Conservation (phyloP, 768 basidiomycete species). For the Trametes meyenii region DNA sequence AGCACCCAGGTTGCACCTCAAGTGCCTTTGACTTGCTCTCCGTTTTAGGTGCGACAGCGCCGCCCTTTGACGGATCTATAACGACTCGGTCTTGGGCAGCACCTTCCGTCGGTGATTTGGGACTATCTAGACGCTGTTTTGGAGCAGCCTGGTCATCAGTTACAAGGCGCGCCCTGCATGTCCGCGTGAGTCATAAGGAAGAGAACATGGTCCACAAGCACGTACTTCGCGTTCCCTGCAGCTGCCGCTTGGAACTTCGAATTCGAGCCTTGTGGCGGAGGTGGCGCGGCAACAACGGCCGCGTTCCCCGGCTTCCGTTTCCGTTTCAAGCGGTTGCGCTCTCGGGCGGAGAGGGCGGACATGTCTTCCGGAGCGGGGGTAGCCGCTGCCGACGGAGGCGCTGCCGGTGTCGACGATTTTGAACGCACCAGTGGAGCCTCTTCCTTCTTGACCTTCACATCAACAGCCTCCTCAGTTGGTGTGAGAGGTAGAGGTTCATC, state of each 20-base stretch:
- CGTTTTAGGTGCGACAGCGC: constrained; percentile 78
- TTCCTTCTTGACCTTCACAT: constrained; percentile 30
- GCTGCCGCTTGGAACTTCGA: constrained; percentile 66
- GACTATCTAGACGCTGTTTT: constrained; percentile 60
- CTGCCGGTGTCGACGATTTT: constrained; percentile 46
- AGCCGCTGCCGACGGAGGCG: constrained; percentile 28
- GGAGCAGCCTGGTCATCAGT: constrained; percentile 54
- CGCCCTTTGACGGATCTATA: constrained; percentile 82
- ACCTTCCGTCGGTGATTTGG: constrained; percentile 45
- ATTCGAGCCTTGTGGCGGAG: constrained; percentile 58
- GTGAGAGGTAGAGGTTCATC: constrained; percentile 40
- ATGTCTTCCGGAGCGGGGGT: constrained; percentile 56
- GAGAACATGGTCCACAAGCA: constrained; percentile 41
- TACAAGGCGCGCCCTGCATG: constrained; percentile 66
- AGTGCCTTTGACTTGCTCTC: constrained; percentile 78
- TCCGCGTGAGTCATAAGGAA: not conserved
- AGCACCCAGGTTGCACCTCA: constrained; percentile 71
- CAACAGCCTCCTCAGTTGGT: constrained; percentile 49
- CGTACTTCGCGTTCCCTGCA: constrained; percentile 51
- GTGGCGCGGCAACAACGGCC: constrained; percentile 76
- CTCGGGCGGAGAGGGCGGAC: constrained; percentile 79
- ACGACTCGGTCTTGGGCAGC: constrained; percentile 62
- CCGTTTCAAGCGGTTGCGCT: constrained; percentile 91
- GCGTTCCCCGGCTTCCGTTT: constrained; percentile 89
- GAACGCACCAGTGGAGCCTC: constrained; percentile 44